Conservation (phyloP, 2,329 filamentous ascomycete species). For the Cladosporium colombiae region DNA sequence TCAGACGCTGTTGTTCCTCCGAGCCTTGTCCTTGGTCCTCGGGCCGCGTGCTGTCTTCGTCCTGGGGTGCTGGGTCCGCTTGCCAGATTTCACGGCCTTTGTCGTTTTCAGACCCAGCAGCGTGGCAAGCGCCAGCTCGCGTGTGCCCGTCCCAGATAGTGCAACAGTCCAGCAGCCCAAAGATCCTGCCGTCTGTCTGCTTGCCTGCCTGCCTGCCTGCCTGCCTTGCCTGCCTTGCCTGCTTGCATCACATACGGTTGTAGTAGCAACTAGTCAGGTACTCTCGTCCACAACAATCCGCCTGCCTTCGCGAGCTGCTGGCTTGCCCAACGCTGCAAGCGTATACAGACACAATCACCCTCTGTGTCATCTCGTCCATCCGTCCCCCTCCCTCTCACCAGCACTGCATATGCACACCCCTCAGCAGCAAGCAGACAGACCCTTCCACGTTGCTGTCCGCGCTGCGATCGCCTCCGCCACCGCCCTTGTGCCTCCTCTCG, state of each 20-base stretch:
- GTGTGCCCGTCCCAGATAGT: not conserved
- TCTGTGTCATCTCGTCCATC: not conserved
- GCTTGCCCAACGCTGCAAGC: not conserved
- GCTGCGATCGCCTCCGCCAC: conserved; percentile 12
- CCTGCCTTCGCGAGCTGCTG: not conserved
- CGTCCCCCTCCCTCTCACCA: conserved; percentile 6
- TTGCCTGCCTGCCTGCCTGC: no score
- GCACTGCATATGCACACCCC: conserved; percentile 15
- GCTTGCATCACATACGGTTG: not conserved
- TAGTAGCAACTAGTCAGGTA: not conserved
- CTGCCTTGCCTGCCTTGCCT: no score
- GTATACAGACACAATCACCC: not conserved
- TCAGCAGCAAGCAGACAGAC: conserved; percentile 10
- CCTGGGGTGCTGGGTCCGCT: not conserved
- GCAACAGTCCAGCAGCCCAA: not conserved
- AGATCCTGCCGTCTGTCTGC: not conserved
- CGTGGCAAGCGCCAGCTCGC: not conserved
- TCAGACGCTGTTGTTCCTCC: conserved; percentile 4
- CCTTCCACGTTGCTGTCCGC: conserved; percentile 7
- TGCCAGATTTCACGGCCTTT: not conserved
- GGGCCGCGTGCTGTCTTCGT: not conserved
- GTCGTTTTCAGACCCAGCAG: not conserved
- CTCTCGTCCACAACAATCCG: not conserved
- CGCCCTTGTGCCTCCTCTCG: conserved; percentile 7
- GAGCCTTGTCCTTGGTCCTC: not conserved